Evolutionary conservation across 139 green algal genomes (phyloP).

Genomic region (Closterium sp.): DNA sequence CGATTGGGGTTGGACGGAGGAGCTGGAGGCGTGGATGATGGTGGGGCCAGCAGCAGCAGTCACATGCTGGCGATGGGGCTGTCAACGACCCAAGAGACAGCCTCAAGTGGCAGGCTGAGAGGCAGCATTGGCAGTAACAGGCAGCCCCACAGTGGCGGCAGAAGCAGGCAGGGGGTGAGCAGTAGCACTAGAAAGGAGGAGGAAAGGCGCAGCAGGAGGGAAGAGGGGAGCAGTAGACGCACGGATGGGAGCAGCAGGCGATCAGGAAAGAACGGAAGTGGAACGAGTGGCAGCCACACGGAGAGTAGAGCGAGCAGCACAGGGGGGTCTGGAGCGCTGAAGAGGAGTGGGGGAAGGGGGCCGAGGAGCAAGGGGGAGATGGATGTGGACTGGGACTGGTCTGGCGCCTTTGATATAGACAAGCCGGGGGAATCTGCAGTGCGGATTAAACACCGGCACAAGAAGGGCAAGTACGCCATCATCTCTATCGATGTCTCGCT

Average conservation of each 20-base stretch:
- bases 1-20: no score
- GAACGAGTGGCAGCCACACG: no score
- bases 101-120: neutral
- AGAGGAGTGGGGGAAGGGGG: neutral
- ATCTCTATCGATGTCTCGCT: conserved; percentile 55
- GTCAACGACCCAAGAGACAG: neutral
- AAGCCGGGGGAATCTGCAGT: conserved; percentile 18
- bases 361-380: neutral
- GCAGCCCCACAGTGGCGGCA: neutral
- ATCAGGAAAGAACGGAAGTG: no score
- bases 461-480: conserved; percentile 51
- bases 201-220: no score
- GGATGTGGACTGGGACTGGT: conserved; percentile 21
- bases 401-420: conserved; percentile 15
- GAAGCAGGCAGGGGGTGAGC: neutral
- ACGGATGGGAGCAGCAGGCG: no score
- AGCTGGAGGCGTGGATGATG: neutral
- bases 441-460: neutral
- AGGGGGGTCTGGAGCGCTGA: neutral
- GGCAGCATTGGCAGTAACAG: neutral
- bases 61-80: neutral
- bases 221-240: no score
- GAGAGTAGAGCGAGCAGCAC: neutral
- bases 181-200: neutral
- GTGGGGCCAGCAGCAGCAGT: neutral